phyloP scores from a whole-genome alignment of 2,329 filamentous ascomycete genomes.

The Aquanectria penicillioides region DNA sequence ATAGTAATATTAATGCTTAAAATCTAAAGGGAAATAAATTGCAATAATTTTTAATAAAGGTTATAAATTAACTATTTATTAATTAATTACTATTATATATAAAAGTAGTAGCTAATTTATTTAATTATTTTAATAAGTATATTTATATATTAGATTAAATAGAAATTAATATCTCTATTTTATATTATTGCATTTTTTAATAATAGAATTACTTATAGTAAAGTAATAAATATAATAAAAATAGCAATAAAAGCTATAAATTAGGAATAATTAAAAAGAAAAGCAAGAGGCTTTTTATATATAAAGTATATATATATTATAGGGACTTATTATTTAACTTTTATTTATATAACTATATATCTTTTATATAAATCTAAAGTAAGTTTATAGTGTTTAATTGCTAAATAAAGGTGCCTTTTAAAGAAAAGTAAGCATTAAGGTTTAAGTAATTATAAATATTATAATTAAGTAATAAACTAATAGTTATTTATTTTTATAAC shows the following conservation, averaged over 20 bases:
- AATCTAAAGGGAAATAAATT: neutral
- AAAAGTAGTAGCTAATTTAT: neutral
- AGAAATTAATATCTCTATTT: no score
- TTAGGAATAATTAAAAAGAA: neutral
- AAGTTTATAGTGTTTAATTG: neutral
- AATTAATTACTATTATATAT: neutral
- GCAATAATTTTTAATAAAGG: no score
- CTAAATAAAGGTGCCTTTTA: no score
- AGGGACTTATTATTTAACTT: neutral
- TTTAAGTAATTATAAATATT: neutral
- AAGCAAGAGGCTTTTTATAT: neutral
- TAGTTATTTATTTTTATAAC: neutral
- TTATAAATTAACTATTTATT: neutral
- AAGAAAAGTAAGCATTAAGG: neutral
- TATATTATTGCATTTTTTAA: neutral
- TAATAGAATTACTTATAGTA: neutral
- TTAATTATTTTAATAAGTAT: neutral
- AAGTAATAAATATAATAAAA: neutral
- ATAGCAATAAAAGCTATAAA: neutral
- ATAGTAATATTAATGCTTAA: no score
- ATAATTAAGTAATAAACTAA: no score
- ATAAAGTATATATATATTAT: neutral
- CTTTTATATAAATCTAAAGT: neutral
- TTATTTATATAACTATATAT: neutral
- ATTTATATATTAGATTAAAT: neutral